Evolutionary conservation across 768 basidiomycete species (phyloP).

Genomic region (Suillus sp.): DNA sequence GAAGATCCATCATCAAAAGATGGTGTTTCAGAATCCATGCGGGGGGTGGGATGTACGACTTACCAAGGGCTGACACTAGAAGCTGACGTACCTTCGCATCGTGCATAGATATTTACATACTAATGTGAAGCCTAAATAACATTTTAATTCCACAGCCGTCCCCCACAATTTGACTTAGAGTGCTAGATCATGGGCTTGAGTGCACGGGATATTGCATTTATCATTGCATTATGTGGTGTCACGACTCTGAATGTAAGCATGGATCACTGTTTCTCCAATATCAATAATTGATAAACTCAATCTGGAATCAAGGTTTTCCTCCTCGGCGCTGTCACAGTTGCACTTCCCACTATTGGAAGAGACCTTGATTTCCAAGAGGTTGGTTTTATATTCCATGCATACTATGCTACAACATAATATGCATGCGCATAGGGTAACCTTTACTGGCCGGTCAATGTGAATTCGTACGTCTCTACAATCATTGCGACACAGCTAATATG

Average conservation of each 20-base stretch:
- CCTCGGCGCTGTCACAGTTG: conserved; percentile 28
- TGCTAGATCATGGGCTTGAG: conserved; percentile 6
- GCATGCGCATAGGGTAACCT: conserved; percentile 18
- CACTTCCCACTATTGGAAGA: conserved; percentile 31
- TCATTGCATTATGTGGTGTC: conserved; percentile 26
- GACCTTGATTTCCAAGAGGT: conserved; percentile 27
- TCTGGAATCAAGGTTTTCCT: conserved; percentile 25
- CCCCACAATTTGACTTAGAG: background rate
- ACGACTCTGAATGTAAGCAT: conserved; percentile 27
- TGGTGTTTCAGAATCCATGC: background rate
- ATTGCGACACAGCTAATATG: no score
- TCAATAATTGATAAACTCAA: background rate
- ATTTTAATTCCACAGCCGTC: background rate
- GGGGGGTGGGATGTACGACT: background rate
- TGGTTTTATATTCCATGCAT: background rate
- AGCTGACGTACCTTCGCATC: background rate
- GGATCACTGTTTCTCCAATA: background rate
- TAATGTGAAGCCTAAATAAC: background rate
- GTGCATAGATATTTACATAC: background rate
- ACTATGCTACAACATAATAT: background rate
- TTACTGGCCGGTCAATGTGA: conserved; percentile 31
- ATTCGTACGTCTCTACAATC: conserved; percentile 21
- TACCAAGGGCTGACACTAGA: background rate
- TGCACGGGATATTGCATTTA: conserved; percentile 20
- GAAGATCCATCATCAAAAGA: background rate